Percentiles rank a stretch among this genome's conserved stretches.
These are phyloP conservation scores for Plectosphaerella sp. DNA, from an alignment of 2,329 filamentous ascomycete species.

Conservation along the genomic window DNA sequence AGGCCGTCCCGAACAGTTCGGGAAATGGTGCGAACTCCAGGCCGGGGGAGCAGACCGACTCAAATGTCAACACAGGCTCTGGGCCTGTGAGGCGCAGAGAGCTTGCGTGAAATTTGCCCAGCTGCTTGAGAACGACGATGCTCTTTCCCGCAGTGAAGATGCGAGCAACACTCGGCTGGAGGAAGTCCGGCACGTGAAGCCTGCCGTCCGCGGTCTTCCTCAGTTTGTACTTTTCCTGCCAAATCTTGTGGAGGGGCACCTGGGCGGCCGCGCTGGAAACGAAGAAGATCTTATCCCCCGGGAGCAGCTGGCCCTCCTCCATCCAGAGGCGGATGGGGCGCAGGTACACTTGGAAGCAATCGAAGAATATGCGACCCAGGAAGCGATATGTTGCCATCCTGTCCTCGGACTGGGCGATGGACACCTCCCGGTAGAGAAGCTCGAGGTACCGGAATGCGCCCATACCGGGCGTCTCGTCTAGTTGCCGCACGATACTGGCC, in stretches of 20 bases:
- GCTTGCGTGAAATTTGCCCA: conserved; percentile 49
- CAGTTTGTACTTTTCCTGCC: conserved; percentile 71
- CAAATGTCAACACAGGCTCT: conserved; percentile 51
- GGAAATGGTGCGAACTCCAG: conserved; percentile 62
- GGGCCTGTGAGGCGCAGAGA: conserved; percentile 22
- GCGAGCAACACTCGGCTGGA: conserved; percentile 62
- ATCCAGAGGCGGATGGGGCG: conserved; percentile 81
- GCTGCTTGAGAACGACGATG: conserved; percentile 73
- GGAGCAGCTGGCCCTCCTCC: conserved; percentile 66
- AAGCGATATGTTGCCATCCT: conserved; percentile 57
- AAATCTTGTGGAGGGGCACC: conserved; percentile 61
- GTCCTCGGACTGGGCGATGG: conserved; percentile 65
- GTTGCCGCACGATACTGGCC: conserved; percentile 54
- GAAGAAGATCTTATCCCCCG: conserved; percentile 66
- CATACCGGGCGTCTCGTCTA: conserved; percentile 43
- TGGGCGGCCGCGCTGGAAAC: conserved; percentile 55
- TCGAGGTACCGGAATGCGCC: conserved; percentile 73
- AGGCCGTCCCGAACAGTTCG: conserved; percentile 66
- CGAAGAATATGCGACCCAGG: conserved; percentile 68
- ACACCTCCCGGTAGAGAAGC: conserved; percentile 67
- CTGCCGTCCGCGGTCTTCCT: conserved; percentile 54
- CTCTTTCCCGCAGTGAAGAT: conserved; percentile 90
- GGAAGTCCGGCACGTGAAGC: conserved; percentile 69
- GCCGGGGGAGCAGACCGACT: conserved; percentile 45
- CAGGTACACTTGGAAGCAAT: conserved; percentile 78